Conservation (phyloP, 306 rosid species). For the Cucumis sativus region DNA sequence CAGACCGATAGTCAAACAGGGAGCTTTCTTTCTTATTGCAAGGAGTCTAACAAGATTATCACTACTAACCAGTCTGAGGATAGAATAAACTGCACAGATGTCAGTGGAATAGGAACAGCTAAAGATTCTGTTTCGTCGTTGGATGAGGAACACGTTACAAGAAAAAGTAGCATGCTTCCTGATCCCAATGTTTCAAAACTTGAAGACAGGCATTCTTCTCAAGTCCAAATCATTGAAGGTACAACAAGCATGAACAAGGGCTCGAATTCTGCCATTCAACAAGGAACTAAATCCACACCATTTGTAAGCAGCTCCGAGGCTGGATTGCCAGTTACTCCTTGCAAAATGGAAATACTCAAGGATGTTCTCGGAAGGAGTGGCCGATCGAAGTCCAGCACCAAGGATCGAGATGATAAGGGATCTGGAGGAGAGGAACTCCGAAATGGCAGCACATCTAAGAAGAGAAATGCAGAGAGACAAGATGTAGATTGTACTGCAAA, state of each 20-base stretch:
- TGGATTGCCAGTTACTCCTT: slow-evolving; percentile 73
- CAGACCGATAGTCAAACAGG: slow-evolving; percentile 43
- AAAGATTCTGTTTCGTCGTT: slow-evolving; percentile 41
- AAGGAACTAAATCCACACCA: slow-evolving; percentile 50
- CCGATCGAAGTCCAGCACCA: slow-evolving; percentile 45
- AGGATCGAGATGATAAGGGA: slow-evolving; percentile 54
- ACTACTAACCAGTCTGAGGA: slow-evolving; percentile 33
- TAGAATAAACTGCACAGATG: slow-evolving; percentile 28
- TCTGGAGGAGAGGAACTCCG: slow-evolving; percentile 46
- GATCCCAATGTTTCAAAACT: slow-evolving; percentile 29
- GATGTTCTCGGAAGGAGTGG: slow-evolving; percentile 55
- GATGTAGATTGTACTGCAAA: slow-evolving; percentile 36
- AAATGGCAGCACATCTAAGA: slow-evolving; percentile 70
- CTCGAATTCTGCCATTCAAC: slow-evolving; percentile 35
- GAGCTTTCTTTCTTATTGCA: slow-evolving; percentile 32
- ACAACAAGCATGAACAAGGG: slow-evolving; percentile 42
- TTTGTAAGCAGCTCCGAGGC: slow-evolving; percentile 43
- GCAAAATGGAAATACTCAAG: slow-evolving; percentile 58
- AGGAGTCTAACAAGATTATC: slow-evolving; percentile 34
- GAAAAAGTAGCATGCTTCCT: slow-evolving; percentile 22
- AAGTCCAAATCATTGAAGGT: slow-evolving; percentile 45
- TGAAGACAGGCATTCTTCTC: slow-evolving; percentile 36
- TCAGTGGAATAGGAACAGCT: slow-evolving; percentile 22
- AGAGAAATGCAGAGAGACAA: slow-evolving; percentile 43
- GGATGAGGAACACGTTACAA: slow-evolving; percentile 34